Conservation (phyloP, 2,329 filamentous ascomycete genomes). For the Fusarium humuli region DNA sequence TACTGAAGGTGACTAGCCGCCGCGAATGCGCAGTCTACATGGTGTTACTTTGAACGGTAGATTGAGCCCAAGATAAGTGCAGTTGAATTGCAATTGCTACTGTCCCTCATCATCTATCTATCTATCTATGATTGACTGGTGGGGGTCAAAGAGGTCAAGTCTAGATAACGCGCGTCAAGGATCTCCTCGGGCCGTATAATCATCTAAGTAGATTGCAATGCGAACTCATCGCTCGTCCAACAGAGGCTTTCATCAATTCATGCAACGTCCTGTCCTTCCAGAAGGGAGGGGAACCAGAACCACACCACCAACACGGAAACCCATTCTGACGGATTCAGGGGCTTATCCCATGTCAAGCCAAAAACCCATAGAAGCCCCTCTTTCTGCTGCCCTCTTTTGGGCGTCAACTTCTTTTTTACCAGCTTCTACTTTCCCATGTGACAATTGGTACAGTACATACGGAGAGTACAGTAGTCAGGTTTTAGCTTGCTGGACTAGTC, state of each 20-base stretch:
- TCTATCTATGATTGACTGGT: not conserved
- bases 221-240: not conserved
- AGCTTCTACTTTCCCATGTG: conserved; percentile 18
- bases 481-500: conserved; percentile 2
- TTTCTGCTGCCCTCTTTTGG: conserved; percentile 18
- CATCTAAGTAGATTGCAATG: not conserved
- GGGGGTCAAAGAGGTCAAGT: not conserved
- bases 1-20: conserved; percentile 29
- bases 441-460: not conserved
- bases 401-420: conserved; percentile 16
- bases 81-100: not conserved
- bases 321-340: conserved; percentile 41
- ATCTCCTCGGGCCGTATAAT: conserved; percentile 19
- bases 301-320: conserved; percentile 32
- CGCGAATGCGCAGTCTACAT: conserved; percentile 16
- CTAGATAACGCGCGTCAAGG: conserved; percentile 13
- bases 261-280: conserved; percentile 32
- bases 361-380: conserved; percentile 9
- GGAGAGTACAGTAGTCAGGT: too few species aligned
- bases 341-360: conserved; percentile 37
- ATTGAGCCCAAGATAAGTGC: conserved; percentile 25
- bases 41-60: conserved; percentile 21
- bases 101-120: too few species aligned
- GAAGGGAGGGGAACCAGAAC: conserved; percentile 34
- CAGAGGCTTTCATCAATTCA: conserved; percentile 22